phyloP scores from a whole-genome alignment of 139 green algal genomes.

The Diplosphaera chodatii region DNA sequence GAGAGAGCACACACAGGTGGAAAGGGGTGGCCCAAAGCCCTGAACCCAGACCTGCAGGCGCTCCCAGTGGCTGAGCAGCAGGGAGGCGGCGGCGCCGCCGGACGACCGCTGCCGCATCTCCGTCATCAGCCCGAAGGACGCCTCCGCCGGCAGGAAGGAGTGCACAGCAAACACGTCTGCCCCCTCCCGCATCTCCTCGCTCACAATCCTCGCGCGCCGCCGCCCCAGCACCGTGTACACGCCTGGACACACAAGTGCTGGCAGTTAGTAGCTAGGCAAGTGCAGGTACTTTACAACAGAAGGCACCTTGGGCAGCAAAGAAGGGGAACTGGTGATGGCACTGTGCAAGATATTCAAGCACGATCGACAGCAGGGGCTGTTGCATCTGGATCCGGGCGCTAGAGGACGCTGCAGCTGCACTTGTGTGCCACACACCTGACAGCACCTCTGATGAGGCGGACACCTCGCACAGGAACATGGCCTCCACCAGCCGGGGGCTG shows the following conservation, averaged over 20 bases:
- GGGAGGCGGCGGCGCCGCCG: constrained; percentile 74
- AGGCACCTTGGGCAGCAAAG: too few species aligned
- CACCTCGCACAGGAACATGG: constrained; percentile 88
- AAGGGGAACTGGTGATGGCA: too few species aligned
- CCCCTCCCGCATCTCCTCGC: constrained; percentile 93
- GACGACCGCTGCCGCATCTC: constrained; percentile 80
- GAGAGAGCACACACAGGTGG: too few species aligned
- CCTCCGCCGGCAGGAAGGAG: constrained; percentile 82
- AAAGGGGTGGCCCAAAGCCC: too few species aligned
- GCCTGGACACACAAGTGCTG: too few species aligned
- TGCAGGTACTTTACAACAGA: too few species aligned
- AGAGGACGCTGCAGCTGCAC: too few species aligned
- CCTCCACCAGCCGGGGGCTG: constrained; percentile 82
- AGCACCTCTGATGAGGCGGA: constrained; percentile 56
- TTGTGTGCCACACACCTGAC: too few species aligned
- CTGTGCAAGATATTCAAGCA: too few species aligned
- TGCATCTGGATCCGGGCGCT: too few species aligned
- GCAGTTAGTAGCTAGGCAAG: too few species aligned
- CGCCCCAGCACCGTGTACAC: constrained; percentile 83
- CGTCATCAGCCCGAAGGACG: constrained; percentile 90
- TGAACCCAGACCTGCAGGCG: constrained; percentile 59
- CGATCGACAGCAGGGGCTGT: too few species aligned
- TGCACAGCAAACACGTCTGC: constrained; percentile 81
- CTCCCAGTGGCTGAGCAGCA: constrained; percentile 96
- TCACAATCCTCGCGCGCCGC: constrained; percentile 70